phyloP scores from a whole-genome alignment of 2,329 filamentous ascomycete genomes.

The Cryphonectria nitschkei region DNA sequence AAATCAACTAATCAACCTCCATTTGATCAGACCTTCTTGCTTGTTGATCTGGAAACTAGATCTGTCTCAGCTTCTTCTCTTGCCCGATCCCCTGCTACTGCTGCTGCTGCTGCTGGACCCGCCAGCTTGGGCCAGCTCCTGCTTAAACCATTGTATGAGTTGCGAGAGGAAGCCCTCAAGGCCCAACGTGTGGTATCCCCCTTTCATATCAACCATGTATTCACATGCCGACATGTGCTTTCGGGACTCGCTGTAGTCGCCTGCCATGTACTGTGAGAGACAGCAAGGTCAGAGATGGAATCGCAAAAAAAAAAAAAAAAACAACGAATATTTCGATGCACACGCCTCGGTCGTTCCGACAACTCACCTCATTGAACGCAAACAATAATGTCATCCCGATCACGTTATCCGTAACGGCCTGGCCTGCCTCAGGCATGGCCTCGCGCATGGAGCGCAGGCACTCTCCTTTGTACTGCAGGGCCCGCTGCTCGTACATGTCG shows the following conservation, averaged over 20 bases:
- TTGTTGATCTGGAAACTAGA: neutral
- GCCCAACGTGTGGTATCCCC: slow-evolving; percentile 15
- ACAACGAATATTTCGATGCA: neutral
- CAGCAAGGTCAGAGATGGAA: neutral
- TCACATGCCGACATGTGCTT: slow-evolving; percentile 20
- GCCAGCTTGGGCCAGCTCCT: slow-evolving; percentile 4
- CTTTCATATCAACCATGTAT: slow-evolving; percentile 17
- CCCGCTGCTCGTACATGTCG: slow-evolving; percentile 11
- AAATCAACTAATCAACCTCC: neutral
- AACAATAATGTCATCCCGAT: slow-evolving; percentile 16
- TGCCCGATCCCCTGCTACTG: neutral
- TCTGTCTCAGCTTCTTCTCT: neutral
- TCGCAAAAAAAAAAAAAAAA: neutral
- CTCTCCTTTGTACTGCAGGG: slow-evolving; percentile 15
- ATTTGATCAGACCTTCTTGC: too few relatives aligned
- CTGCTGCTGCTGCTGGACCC: slow-evolving; percentile 2
- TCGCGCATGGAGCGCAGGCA: slow-evolving; percentile 17
- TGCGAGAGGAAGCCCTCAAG: slow-evolving; percentile 30
- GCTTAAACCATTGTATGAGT: slow-evolving; percentile 13
- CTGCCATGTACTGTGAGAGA: slow-evolving; percentile 13
- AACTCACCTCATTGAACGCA: slow-evolving; percentile 19
- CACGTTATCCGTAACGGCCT: slow-evolving; percentile 11
- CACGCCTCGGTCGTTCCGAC: neutral
- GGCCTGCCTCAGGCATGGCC: slow-evolving; percentile 5
- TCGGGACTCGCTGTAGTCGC: neutral